Evolutionary conservation across 176 grass and related monocot species (phyloP).

Genomic region (Carex pumila): DNA sequence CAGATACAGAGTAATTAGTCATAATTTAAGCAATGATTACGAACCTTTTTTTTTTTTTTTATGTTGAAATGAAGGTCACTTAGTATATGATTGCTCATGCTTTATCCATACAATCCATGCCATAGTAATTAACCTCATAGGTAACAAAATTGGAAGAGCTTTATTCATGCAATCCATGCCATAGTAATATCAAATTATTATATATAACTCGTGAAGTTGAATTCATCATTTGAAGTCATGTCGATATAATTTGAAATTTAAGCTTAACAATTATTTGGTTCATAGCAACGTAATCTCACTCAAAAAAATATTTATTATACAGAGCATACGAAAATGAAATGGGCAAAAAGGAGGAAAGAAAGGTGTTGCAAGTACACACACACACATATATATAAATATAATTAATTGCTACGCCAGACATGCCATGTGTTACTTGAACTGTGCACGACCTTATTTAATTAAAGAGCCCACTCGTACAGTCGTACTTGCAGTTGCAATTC

Average conservation of each 20-base stretch:
- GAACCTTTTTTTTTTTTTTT: not conserved
- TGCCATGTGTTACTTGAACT: constrained; percentile 15
- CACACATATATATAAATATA: too few relatives aligned
- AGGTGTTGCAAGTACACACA: not conserved
- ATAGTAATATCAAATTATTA: too few relatives aligned
- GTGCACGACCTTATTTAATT: constrained; percentile 4
- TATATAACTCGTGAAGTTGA: too few relatives aligned
- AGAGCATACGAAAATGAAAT: not conserved
- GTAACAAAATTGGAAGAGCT: not conserved
- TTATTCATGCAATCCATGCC: not conserved
- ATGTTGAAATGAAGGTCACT: not conserved
- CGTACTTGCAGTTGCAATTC: not conserved
- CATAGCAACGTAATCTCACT: too few relatives aligned
- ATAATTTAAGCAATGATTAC: not conserved
- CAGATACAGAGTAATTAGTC: not conserved
- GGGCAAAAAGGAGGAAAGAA: not conserved
- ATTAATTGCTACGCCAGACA: not conserved
- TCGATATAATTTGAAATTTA: too few relatives aligned
- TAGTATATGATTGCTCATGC: not conserved
- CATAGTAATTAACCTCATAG: not conserved
- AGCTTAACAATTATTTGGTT: too few relatives aligned
- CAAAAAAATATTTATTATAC: too few relatives aligned
- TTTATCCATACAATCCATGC: not conserved
- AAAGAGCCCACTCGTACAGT: not conserved
- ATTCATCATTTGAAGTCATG: too few relatives aligned